Conservation (phyloP, 306 rosid species). For the Rosa persica region DNA sequence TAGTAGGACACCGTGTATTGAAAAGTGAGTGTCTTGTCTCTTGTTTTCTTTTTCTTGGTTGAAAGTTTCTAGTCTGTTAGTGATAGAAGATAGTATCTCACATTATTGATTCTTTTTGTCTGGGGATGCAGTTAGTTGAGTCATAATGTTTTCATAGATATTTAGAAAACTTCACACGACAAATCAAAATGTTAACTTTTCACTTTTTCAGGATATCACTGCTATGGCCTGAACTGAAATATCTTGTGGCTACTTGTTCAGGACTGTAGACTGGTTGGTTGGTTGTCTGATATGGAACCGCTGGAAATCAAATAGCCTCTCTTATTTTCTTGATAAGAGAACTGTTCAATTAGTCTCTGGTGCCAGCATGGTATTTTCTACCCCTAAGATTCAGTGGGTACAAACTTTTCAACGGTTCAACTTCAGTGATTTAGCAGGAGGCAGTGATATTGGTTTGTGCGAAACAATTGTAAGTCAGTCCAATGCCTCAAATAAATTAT, state of each 20-base stretch:
- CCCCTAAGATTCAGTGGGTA: constrained; percentile 42
- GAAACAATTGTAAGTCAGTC: constrained; percentile 35
- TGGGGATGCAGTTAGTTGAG: constrained; percentile 3
- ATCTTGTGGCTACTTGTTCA: constrained; percentile 28
- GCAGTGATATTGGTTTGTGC: constrained; percentile 4
- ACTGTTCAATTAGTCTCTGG: constrained; percentile 39
- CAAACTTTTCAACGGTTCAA: constrained; percentile 27
- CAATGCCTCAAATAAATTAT: background rate
- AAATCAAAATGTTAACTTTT: background rate
- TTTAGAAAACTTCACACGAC: background rate
- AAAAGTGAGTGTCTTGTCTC: background rate
- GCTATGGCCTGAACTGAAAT: constrained; percentile 3
- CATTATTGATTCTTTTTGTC: background rate
- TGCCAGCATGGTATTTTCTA: constrained; percentile 43
- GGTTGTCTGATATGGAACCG: constrained; percentile 33
- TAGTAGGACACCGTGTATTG: background rate
- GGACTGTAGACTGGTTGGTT: constrained; percentile 32
- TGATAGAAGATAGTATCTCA: background rate
- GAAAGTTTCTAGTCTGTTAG: background rate
- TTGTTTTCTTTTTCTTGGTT: background rate
- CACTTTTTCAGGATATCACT: constrained; percentile 11
- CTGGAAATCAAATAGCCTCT: constrained; percentile 36
- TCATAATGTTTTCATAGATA: background rate
- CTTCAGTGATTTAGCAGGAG: constrained; percentile 21
- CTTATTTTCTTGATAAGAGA: constrained; percentile 39